Conservation (phyloP, 148 eudicot species). For the Cornus controversa region DNA sequence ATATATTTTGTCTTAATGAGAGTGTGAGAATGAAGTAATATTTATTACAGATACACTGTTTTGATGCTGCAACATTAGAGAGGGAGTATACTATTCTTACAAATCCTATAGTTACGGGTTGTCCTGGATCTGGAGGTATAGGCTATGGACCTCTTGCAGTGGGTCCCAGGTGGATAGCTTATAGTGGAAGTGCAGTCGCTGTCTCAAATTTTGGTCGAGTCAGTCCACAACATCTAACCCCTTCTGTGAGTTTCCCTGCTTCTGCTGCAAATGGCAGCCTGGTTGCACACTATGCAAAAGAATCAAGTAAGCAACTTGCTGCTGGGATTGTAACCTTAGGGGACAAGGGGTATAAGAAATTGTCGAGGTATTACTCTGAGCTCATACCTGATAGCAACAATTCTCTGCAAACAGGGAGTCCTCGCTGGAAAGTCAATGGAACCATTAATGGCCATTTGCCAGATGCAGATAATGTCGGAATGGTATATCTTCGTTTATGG, state of each 20-base stretch:
- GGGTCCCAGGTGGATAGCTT: constrained; percentile 94
- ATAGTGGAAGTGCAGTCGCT: constrained; percentile 63
- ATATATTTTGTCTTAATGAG: not conserved
- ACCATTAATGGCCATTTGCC: constrained; percentile 40
- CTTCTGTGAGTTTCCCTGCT: constrained; percentile 40
- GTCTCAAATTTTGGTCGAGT: constrained; percentile 49
- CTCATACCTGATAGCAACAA: constrained; percentile 54
- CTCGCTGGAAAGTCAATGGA: constrained; percentile 50
- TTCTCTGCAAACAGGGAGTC: constrained; percentile 34
- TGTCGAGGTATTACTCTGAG: constrained; percentile 78
- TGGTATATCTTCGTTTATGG: constrained; percentile 33
- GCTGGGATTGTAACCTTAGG: constrained; percentile 80
- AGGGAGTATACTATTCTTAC: constrained; percentile 69
- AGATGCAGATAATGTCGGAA: constrained; percentile 62
- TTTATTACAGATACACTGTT: constrained; percentile 68
- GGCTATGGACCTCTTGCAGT: constrained; percentile 89
- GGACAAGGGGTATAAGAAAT: constrained; percentile 71
- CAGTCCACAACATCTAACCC: constrained; percentile 60
- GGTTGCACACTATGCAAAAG: constrained; percentile 80
- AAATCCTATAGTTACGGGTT: constrained; percentile 56
- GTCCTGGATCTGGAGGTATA: constrained; percentile 47
- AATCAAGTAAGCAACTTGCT: constrained; percentile 89
- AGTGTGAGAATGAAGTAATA: not conserved
- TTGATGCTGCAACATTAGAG: constrained; percentile 77
- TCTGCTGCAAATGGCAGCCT: constrained; percentile 59